Percentiles rank a stretch among this genome's conserved stretches.
These are phyloP conservation scores for Cryptosporidium bovis DNA, from an alignment of 169 alveolate species.

Conservation along the genomic window DNA sequence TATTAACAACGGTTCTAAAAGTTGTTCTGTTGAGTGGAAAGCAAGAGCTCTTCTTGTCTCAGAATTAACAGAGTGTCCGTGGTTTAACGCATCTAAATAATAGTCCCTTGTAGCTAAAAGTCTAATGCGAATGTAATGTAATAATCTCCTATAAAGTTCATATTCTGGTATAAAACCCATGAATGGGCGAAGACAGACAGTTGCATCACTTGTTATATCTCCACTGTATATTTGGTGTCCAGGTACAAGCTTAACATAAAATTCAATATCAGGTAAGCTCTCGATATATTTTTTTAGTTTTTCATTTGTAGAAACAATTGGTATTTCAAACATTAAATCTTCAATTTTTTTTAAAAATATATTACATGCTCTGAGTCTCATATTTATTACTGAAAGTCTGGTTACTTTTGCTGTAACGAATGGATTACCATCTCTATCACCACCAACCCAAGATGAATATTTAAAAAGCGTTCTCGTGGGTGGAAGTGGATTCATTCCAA, in stretches of 20 bases:
- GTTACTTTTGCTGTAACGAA: constrained; percentile 85
- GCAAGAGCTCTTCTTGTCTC: constrained; percentile 70
- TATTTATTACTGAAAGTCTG: constrained; percentile 79
- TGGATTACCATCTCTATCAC: constrained; percentile 90
- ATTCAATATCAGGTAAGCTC: constrained; percentile 56
- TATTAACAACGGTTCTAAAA: constrained; percentile 79
- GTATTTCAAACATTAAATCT: constrained; percentile 71
- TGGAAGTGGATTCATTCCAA: constrained; percentile 82
- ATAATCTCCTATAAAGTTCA: constrained; percentile 45
- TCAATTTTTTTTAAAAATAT: constrained; percentile 63
- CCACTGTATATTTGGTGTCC: constrained; percentile 6
- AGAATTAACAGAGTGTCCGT: constrained; percentile 60
- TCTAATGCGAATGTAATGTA: constrained; percentile 45
- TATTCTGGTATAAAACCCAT: constrained; percentile 69
- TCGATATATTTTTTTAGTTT: constrained; percentile 39
- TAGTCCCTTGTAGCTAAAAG: constrained; percentile 60
- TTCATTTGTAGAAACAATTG: constrained; percentile 52
- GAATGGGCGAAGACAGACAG: constrained; percentile 60
- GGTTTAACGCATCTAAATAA: constrained; percentile 58
- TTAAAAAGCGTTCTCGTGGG: constrained; percentile 77
- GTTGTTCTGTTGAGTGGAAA: constrained; percentile 77
- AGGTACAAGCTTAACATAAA: constrained; percentile 22
- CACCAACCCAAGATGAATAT: constrained; percentile 89
- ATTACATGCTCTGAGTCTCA: constrained; percentile 79
- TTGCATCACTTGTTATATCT: constrained; percentile 56